A percentile compares a stretch with the other conserved stretches of the same genome.
Evolutionary conservation across 345 rosid genomes (phyloP).

Genomic region (Aethionema arabicum): DNA sequence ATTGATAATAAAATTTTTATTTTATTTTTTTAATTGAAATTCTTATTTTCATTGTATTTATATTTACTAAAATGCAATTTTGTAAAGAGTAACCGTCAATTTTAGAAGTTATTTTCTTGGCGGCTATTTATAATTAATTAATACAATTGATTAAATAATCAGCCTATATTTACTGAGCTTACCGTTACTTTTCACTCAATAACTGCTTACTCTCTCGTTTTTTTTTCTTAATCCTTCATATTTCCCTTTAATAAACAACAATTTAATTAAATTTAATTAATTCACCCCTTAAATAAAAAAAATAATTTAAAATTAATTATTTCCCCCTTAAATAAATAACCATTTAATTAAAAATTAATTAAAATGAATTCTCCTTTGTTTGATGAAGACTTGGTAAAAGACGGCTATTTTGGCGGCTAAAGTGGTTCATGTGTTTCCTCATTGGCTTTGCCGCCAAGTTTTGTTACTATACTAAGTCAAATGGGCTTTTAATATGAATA

Average conservation of each 20-base stretch:
- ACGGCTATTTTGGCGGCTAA: slow-evolving; percentile 28
- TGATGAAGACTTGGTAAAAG: slow-evolving; percentile 33
- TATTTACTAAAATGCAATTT: no score
- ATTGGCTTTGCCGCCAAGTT: slow-evolving; percentile 34
- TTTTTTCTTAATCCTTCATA: neutral
- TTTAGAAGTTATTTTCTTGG: slow-evolving; percentile 1
- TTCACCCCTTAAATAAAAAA: no score
- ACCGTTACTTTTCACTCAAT: slow-evolving; percentile 24
- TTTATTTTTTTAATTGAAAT: no score
- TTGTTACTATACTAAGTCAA: neutral
- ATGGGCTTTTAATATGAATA: slow-evolving; percentile 1
- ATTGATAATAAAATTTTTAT: no score
- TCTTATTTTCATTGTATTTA: no score
- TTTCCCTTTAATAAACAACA: no score
- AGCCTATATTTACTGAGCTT: slow-evolving; percentile 13
- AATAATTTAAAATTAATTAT: no score
- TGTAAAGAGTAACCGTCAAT: slow-evolving; percentile 27
- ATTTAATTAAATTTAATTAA: no score
- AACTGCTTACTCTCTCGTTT: slow-evolving; percentile 24
- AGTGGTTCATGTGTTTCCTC: slow-evolving; percentile 21
- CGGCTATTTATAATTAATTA: neutral
- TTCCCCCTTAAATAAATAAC: no score
- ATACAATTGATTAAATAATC: slow-evolving; percentile 17
- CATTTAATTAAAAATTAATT: no score
- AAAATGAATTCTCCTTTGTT: neutral